These are phyloP conservation scores for Ustilago curta DNA, from an alignment of 1,284 basidiomycete species.

Conservation along the genomic window DNA sequence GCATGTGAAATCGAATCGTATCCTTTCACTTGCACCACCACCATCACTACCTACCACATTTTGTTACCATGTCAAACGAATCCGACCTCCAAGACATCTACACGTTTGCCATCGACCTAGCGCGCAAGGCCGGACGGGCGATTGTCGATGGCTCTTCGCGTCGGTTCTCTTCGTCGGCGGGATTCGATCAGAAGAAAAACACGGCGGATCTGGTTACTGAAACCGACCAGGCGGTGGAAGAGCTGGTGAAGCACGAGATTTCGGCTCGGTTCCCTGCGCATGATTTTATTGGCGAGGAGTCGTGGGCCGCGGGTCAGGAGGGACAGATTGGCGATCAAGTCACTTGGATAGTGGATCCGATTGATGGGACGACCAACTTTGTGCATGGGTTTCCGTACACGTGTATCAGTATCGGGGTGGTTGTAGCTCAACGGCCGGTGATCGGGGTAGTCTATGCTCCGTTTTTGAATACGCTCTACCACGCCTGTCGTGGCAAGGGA, in stretches of 20 bases:
- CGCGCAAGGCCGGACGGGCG: conserved; percentile 72
- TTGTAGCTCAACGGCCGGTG: conserved; percentile 82
- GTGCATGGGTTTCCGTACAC: conserved; percentile 82
- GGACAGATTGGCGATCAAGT: conserved; percentile 83
- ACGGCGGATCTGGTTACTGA: conserved; percentile 83
- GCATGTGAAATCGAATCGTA: neutral
- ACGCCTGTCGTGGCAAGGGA: conserved; percentile 81
- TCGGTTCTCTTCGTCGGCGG: conserved; percentile 61
- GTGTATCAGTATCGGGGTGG: conserved; percentile 90
- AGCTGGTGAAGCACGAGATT: conserved; percentile 81
- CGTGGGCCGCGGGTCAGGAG: conserved; percentile 80
- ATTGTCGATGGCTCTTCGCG: conserved; percentile 71
- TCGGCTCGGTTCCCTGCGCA: conserved; percentile 79
- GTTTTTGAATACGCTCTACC: conserved; percentile 83
- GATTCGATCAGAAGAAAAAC: conserved; percentile 65
- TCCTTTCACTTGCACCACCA: neutral
- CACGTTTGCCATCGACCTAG: conserved; percentile 79
- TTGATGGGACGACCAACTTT: conserved; percentile 94
- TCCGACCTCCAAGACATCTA: conserved; percentile 70
- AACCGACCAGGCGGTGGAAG: conserved; percentile 92
- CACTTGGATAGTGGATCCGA: conserved; percentile 89
- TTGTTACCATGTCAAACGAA: conserved; percentile 23
- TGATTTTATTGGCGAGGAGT: conserved; percentile 89
- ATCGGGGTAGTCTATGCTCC: conserved; percentile 80
- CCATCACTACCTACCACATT: neutral